Evolutionary conservation across 1,284 basidiomycete species (phyloP).

Genomic region (Lentinula novae-zelandiae): DNA sequence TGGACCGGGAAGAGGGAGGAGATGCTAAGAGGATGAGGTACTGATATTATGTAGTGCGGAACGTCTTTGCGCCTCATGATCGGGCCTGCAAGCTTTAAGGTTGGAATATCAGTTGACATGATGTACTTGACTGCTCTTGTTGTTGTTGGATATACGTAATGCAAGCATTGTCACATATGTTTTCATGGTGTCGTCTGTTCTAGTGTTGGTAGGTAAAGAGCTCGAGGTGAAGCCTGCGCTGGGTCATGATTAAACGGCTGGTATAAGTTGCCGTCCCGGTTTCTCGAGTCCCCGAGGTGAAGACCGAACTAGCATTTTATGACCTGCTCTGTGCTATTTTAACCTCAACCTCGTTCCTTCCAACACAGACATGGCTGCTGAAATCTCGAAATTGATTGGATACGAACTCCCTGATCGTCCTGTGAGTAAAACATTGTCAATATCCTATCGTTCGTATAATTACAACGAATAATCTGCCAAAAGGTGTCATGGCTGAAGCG

Average conservation of each 20-base stretch:
- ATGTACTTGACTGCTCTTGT: too few species aligned
- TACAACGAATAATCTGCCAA: neutral
- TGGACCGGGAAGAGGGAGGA: conserved; percentile 39
- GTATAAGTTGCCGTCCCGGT: neutral
- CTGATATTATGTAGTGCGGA: conserved; percentile 22
- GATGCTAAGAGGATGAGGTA: conserved; percentile 47
- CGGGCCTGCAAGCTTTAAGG: too few species aligned
- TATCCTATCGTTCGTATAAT: too few species aligned
- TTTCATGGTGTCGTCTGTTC: too few species aligned
- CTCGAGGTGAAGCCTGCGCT: too few species aligned
- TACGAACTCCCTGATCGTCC: conserved; percentile 39
- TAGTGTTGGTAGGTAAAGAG: too few species aligned
- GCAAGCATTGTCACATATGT: too few species aligned
- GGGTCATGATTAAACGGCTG: neutral
- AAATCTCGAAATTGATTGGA: conserved; percentile 51
- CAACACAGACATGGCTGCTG: conserved; percentile 29
- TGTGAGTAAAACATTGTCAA: conserved; percentile 27
- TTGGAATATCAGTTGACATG: too few species aligned
- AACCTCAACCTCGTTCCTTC: neutral
- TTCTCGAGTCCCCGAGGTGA: conserved; percentile 1
- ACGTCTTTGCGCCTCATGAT: neutral
- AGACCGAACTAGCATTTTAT: neutral
- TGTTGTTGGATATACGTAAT: too few species aligned
- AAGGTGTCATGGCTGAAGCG: conserved; percentile 68
- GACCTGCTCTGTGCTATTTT: neutral